phyloP scores from a whole-genome alignment of 169 alveolate species.

The Plasmodium knowlesi region DNA sequence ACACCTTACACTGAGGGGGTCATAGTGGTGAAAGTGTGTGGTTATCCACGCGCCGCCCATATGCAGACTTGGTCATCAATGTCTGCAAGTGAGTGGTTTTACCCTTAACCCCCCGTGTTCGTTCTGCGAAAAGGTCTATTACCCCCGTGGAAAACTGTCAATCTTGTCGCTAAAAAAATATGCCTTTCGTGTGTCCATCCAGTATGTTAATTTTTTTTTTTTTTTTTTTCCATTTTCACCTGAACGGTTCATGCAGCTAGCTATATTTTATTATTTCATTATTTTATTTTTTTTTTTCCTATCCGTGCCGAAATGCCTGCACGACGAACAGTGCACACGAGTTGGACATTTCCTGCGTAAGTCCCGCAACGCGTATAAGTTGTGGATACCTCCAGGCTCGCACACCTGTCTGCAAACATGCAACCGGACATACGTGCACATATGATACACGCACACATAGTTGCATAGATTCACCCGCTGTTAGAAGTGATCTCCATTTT shows the following conservation, averaged over 20 bases:
- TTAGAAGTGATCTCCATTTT: neutral
- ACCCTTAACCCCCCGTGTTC: too few species aligned
- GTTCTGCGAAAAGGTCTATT: too few species aligned
- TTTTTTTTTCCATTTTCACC: neutral
- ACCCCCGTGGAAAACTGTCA: neutral
- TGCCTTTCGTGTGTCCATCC: neutral
- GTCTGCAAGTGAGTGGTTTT: too few species aligned
- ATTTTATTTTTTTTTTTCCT: neutral
- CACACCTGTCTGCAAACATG: neutral
- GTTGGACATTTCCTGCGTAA: neutral
- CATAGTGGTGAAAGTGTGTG: neutral
- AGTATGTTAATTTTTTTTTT: neutral
- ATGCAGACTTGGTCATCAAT: too few species aligned
- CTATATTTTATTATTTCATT: neutral
- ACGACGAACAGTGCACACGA: neutral
- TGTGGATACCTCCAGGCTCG: neutral
- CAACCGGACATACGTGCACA: too few species aligned
- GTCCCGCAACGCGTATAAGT: neutral
- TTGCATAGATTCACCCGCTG: neutral
- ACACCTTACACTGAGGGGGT: too few species aligned
- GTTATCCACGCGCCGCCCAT: too few species aligned
- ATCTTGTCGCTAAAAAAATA: neutral
- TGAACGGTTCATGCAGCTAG: too few species aligned
- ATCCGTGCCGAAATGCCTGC: slow-evolving; percentile 21
- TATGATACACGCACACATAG: too few species aligned